phyloP scores from a whole-genome alignment of 345 rosid genomes.

The Gynandropsis gynandra region DNA sequence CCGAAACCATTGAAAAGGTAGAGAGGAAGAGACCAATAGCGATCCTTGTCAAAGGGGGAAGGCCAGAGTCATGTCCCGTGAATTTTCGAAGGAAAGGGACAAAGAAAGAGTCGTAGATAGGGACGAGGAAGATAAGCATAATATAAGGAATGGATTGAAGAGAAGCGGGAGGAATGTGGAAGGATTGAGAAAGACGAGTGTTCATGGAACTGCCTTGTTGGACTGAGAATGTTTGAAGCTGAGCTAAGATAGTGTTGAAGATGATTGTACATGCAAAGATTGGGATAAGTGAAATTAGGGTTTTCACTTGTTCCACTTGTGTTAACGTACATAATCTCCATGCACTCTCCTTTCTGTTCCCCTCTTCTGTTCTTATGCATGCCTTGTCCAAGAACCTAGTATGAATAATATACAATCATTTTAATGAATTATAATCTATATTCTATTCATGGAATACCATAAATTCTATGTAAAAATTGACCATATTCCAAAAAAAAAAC shows the following conservation, averaged over 20 bases:
- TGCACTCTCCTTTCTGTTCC: constrained; percentile 48
- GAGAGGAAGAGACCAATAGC: constrained; percentile 79
- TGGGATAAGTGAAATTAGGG: constrained; percentile 64
- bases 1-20: constrained; percentile 86
- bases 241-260: constrained; percentile 93
- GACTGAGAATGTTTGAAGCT: constrained; percentile 95
- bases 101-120: constrained; percentile 58
- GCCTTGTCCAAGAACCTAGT: constrained; percentile 95
- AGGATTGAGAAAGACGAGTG: constrained; percentile 50
- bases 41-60: constrained; percentile 66
- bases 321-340: constrained; percentile 78
- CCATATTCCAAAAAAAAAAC: too few relatives aligned
- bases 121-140: constrained; percentile 68
- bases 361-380: constrained; percentile 58
- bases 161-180: constrained; percentile 91
- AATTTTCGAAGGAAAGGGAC: constrained; percentile 66
- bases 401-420: background rate
- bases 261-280: constrained; percentile 87
- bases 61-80: constrained; percentile 71
- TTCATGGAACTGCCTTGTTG: constrained; percentile 88
- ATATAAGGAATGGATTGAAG: constrained; percentile 93
- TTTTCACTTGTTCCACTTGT: constrained; percentile 90
- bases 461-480: too few relatives aligned
- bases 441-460: too few relatives aligned
- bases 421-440: background rate